Evolutionary conservation across 116 monocot genomes (phyloP), one percentile per base, ranked within the genome.

Genomic region (Thalassia testudinum): DNA sequence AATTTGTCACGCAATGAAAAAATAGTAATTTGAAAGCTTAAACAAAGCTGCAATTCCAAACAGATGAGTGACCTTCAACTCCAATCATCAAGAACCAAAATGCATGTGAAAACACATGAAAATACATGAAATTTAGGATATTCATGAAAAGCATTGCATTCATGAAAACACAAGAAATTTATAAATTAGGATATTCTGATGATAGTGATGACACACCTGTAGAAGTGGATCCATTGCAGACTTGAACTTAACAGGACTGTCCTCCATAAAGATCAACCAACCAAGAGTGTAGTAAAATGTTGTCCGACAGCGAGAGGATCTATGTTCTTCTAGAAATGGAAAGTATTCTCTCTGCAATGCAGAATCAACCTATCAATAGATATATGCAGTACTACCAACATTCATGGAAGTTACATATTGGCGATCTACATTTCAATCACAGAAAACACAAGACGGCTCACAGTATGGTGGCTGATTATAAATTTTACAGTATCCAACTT

Each of bases 191-290:
- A 11, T 16, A 30, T 27, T 14, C n/a, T 27, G 16, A 13, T 18
- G 0, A 10, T 57, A 57, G 57, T 12, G 21, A 10, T 34, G 30
- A 10, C 3, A 44, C 19, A 78, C 93, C 86, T 85, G 81, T 52
- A 80, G 57, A 66, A 97, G 77, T 51, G 97, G 86, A 52, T 97
- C 86, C 97, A 97, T 89, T 19, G 81, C 85, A 56, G 89, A 67
- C 57, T 72, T 89, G 44, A 97, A 97, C 55, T 97, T 97, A 38
- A 89, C 66, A 53, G 85, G 82, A 61, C 85, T 85, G 56, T 97
- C 97, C 57, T 97, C 97, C 97, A 86, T 89, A 65, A 97, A 97
- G 37, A 97, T 86, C 68, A 97, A 75, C 65, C 66, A 82, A 0
- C 85, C 97, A 58, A 97, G 72, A 42, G 78, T 85, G 61, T 82